These are phyloP conservation scores for Phanerochaete sordida DNA, from an alignment of 768 basidiomycete species.

Conservation along the genomic window DNA sequence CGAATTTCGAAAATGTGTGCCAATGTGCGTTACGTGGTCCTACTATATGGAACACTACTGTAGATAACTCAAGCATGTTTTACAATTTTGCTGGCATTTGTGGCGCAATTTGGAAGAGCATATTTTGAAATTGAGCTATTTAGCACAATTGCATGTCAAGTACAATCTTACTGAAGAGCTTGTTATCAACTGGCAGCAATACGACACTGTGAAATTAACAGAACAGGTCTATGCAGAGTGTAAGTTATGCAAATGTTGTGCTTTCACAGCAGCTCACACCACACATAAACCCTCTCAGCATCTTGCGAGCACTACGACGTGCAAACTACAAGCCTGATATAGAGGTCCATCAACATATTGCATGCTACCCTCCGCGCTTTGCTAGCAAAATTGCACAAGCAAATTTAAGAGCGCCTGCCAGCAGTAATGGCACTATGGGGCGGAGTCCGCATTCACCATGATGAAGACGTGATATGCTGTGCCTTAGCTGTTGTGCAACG, in stretches of 20 bases:
- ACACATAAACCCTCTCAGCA: background rate
- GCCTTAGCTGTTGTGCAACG: background rate
- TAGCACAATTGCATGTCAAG: background rate
- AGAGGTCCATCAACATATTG: background rate
- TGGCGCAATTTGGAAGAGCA: constrained; percentile 2
- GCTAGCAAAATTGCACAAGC: background rate
- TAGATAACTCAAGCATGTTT: background rate
- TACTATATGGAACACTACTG: constrained; percentile 4
- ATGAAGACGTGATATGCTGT: background rate
- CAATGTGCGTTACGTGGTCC: background rate
- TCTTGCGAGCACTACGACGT: background rate
- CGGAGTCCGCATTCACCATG: background rate
- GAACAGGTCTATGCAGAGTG: background rate
- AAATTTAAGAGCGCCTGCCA: background rate
- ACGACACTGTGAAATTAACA: background rate
- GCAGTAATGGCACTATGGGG: background rate
- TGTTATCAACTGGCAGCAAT: too few species aligned
- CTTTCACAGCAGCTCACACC: background rate
- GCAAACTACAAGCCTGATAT: background rate
- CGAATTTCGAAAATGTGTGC: background rate
- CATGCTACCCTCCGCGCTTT: background rate
- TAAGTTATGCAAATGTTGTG: background rate
- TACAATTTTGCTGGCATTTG: background rate
- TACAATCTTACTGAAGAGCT: background rate
- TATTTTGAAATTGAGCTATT: background rate